Conservation (phyloP, 1,284 basidiomycete species). For the Kalmanozyma brasiliensis region DNA sequence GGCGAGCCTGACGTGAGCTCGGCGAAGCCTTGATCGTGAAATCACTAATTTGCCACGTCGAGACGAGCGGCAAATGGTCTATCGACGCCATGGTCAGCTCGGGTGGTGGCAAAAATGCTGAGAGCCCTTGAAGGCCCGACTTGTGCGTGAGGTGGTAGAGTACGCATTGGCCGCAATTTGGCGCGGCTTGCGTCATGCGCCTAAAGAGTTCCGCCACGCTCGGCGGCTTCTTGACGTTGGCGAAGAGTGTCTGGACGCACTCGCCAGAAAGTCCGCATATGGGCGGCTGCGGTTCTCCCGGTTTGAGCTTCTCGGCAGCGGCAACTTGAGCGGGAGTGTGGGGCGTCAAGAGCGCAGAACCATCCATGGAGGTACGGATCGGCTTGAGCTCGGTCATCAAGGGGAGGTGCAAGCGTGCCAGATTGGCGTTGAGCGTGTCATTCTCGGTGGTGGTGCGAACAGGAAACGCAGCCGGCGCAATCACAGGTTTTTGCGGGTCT, state of each 20-base stretch:
- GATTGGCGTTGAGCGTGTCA: background rate
- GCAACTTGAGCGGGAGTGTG: background rate
- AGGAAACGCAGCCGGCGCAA: conserved; percentile 4
- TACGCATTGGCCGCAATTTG: conserved; percentile 24
- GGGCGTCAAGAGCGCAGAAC: conserved; percentile 5
- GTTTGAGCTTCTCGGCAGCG: background rate
- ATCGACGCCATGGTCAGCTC: conserved; percentile 4
- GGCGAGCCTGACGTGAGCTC: background rate
- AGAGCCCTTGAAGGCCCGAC: conserved; percentile 18
- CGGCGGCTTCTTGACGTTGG: background rate
- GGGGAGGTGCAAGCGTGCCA: conserved; percentile 4
- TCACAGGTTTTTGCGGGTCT: background rate
- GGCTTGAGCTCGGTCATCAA: conserved; percentile 3
- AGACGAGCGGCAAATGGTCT: conserved; percentile 4
- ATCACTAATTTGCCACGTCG: conserved; percentile 5
- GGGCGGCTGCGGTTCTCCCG: background rate
- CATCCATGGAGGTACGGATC: conserved; percentile 19
- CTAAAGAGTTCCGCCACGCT: conserved; percentile 10
- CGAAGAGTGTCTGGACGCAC: conserved; percentile 10
- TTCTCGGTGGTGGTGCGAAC: conserved; percentile 1
- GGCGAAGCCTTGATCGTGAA: conserved; percentile 2
- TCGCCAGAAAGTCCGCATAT: conserved; percentile 1
- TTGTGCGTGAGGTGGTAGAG: conserved; percentile 12
- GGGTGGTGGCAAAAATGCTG: conserved; percentile 17
- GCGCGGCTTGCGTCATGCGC: conserved; percentile 1